Conservation (phyloP, 208 protist genomes). For the Zelonia costaricensis region DNA sequence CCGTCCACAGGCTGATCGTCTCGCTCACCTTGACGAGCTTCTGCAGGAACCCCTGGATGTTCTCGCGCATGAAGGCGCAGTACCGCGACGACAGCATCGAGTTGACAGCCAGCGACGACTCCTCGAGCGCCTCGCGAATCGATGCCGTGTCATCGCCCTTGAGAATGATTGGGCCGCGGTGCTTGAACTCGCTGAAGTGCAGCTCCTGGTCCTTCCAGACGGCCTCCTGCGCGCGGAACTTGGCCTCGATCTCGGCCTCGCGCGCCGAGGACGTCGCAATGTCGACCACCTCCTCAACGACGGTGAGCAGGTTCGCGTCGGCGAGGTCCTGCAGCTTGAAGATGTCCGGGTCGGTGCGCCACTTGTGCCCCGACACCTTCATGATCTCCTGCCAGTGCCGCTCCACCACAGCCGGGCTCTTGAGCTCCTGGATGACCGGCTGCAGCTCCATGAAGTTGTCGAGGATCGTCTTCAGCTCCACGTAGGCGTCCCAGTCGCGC, state of each 20-base stretch:
- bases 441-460: slow-evolving; percentile 96
- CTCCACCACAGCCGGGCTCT: slow-evolving; percentile 91
- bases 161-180: slow-evolving; percentile 92
- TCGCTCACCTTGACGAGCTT: slow-evolving; percentile 94
- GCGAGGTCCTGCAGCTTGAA: slow-evolving; percentile 95
- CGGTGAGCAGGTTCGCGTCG: slow-evolving; percentile 84
- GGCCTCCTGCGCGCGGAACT: slow-evolving; percentile 89
- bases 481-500: slow-evolving; percentile 95
- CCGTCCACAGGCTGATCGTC: slow-evolving; percentile 91
- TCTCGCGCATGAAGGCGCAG: slow-evolving; percentile 93
- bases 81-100: slow-evolving; percentile 94
- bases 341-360: slow-evolving; percentile 90
- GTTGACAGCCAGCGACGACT: slow-evolving; percentile 94
- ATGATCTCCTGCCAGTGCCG: slow-evolving; percentile 96
- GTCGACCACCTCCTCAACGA: slow-evolving; percentile 96
- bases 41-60: slow-evolving; percentile 88
- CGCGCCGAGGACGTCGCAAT: slow-evolving; percentile 94
- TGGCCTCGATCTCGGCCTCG: slow-evolving; percentile 96
- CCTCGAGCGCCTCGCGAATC: slow-evolving; percentile 93
- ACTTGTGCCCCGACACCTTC: slow-evolving; percentile 87
- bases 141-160: slow-evolving; percentile 91
- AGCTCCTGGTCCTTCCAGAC: slow-evolving; percentile 95
- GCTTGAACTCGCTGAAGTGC: slow-evolving; percentile 95
- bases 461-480: slow-evolving; percentile 95
- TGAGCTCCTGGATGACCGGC: slow-evolving; percentile 93